These are phyloP conservation scores for Neocucurbitaria cava DNA, from an alignment of 2,329 filamentous ascomycete genomes.

Conservation along the genomic window DNA sequence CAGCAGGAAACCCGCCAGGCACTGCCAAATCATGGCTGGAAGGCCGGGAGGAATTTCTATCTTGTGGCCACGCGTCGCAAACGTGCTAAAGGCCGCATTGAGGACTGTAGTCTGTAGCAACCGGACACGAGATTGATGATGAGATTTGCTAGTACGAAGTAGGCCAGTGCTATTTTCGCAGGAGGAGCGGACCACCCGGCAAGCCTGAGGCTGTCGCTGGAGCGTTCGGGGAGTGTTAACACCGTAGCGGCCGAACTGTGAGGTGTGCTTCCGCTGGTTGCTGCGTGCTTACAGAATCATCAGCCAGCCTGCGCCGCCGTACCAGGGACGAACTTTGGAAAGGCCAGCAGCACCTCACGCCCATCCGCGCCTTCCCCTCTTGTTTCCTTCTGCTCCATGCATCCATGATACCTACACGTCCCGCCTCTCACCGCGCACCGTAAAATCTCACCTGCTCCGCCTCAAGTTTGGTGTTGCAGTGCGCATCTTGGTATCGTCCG, in stretches of 20 bases:
- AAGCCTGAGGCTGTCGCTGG: not conserved
- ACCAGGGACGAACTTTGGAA: slow-evolving; percentile 7
- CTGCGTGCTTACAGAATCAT: slow-evolving; percentile 7
- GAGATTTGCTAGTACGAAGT: too few species aligned
- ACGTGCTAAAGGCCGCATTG: slow-evolving; percentile 4
- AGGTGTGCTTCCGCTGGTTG: slow-evolving; percentile 12
- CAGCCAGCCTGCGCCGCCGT: not conserved
- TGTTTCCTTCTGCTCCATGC: not conserved
- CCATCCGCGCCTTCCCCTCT: slow-evolving; percentile 1
- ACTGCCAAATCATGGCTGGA: not conserved
- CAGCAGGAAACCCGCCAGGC: not conserved
- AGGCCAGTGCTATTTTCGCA: not conserved
- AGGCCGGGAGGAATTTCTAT: too few species aligned
- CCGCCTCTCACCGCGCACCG: not conserved
- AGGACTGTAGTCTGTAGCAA: not conserved
- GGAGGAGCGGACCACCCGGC: not conserved
- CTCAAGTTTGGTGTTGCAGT: slow-evolving; percentile 14
- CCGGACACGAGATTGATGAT: not conserved
- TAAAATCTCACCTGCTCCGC: slow-evolving; percentile 13
- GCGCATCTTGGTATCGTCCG: slow-evolving; percentile 3
- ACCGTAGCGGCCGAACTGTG: slow-evolving; percentile 15
- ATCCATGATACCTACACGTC: not conserved
- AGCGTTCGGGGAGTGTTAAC: slow-evolving; percentile 12
- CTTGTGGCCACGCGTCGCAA: slow-evolving; percentile 15
- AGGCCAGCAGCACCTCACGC: slow-evolving; percentile 3